Percentiles rank a stretch among this genome's conserved stretches.
These are phyloP conservation scores for Phytophthora macrochlamydospora DNA, from an alignment of 352 stramenopile species.

Conservation along the genomic window DNA sequence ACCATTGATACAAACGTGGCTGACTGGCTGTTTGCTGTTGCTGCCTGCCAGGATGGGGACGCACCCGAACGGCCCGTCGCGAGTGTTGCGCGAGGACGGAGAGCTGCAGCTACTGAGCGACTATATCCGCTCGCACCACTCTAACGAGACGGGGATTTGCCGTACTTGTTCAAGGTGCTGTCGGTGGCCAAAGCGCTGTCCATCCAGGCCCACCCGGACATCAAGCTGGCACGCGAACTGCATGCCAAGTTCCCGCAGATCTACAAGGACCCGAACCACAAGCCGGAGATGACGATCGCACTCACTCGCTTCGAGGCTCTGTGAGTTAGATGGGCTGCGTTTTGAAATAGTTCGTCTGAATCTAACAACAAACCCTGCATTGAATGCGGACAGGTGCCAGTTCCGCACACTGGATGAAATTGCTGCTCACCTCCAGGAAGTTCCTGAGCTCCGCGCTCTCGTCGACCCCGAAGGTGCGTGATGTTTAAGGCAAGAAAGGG, in stretches of 20 bases:
- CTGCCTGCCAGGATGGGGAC: slow-evolving; percentile 89
- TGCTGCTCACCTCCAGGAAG: slow-evolving; percentile 77
- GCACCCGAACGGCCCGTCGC: slow-evolving; percentile 92
- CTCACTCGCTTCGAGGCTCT: slow-evolving; percentile 96
- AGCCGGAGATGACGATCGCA: slow-evolving; percentile 99
- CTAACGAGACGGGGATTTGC: slow-evolving; percentile 79
- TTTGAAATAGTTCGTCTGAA: neutral
- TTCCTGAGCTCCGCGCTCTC: slow-evolving; percentile 90
- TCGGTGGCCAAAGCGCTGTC: slow-evolving; percentile 97
- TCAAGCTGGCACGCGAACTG: slow-evolving; percentile 75
- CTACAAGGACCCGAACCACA: slow-evolving; percentile 99
- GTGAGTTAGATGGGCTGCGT: slow-evolving; percentile 39
- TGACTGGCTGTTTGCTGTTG: slow-evolving; percentile 12
- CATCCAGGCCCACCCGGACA: slow-evolving; percentile 95
- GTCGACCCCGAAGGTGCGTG: slow-evolving; percentile 45
- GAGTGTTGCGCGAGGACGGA: slow-evolving; percentile 55
- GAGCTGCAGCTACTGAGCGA: slow-evolving; percentile 70
- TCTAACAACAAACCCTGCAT: neutral
- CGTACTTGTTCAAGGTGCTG: slow-evolving; percentile 99
- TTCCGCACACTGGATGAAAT: slow-evolving; percentile 96
- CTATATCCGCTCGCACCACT: slow-evolving; percentile 44
- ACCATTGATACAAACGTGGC: slow-evolving; percentile 10
- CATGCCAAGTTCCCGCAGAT: slow-evolving; percentile 88
- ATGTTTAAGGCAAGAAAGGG: slow-evolving; percentile 3
- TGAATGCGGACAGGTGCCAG: slow-evolving; percentile 53